These are phyloP conservation scores for Luvunga scandens DNA, from an alignment of 345 rosid species.

Conservation along the genomic window DNA sequence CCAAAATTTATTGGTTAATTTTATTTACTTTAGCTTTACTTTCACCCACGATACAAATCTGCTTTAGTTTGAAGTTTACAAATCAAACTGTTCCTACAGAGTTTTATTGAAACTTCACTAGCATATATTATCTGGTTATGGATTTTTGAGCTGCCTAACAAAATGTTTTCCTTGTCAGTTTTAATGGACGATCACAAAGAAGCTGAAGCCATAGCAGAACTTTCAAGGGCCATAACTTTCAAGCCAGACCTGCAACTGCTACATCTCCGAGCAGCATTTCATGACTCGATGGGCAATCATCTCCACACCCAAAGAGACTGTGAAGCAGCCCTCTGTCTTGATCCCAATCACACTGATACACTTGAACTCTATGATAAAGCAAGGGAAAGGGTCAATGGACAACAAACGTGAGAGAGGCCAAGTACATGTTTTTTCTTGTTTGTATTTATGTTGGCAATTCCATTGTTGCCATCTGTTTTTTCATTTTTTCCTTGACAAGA, in stretches of 20 bases:
- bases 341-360: conserved; percentile 61
- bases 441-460: conserved; percentile 14
- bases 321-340: conserved; percentile 95
- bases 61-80: neutral
- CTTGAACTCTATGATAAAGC: conserved; percentile 61
- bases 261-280: conserved; percentile 91
- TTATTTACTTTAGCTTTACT: neutral
- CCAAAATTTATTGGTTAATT: neutral
- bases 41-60: neutral
- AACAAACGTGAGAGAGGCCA: conserved; percentile 25
- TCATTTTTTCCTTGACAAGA: conserved; percentile 7
- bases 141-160: conserved; percentile 6
- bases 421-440: conserved; percentile 10
- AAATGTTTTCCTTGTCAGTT: conserved; percentile 43
- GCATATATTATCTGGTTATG: conserved; percentile 3
- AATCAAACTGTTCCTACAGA: neutral
- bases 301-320: conserved; percentile 65
- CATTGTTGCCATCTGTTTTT: conserved; percentile 24
- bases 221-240: conserved; percentile 71
- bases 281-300: conserved; percentile 72
- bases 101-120: neutral
- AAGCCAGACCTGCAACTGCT: conserved; percentile 93
- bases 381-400: conserved; percentile 36
- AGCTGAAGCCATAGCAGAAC: conserved; percentile 83
- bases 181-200: conserved; percentile 97